Evolutionary conservation across 2,329 filamentous ascomycete genomes (phyloP), one percentile per base, ranked within the genome.

Genomic region (Aspergillus brunneoviolaceus): DNA sequence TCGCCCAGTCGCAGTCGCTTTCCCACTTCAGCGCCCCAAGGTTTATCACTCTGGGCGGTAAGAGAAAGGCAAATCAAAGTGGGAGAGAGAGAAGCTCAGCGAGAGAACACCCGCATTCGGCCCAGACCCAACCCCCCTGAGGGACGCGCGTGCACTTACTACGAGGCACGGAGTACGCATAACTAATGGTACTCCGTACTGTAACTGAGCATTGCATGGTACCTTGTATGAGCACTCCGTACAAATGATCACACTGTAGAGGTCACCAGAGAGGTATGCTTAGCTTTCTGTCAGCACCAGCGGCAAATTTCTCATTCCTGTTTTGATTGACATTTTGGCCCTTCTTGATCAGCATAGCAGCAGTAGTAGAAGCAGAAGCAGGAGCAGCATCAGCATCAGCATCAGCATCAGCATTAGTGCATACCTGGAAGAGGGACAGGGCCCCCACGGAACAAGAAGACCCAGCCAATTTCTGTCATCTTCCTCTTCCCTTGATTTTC

Each of bases 131-230:
- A 47, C 39, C 57, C 64, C 65, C 65, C 65, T 65, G 63, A 64
- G 61, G 53, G 65, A 64, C 65, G 63, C 65, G 65, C 60, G 64
- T 67, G 64, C 64, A 58, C 57, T 48, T 58, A 42, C 55, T 42
- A 48, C 23, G 23, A 23, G 23, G 23, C 5, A 23, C 23, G 23
- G 23, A 23, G 23, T 23, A 23, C 16, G 33, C 33, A 35, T 35
- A 35, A 21, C 21, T 21, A 21, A 16, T 35, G 33, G 33, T 35
- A 35, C 33, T 35, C 23, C 23, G 23, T 23, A 23, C 23, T 23
- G 23, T 23, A 23, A 23, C 23, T 23, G 5, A 23, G 23, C 23
- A 23, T 23, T 4, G 23, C 31, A 33, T 33, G 31, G 33, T 35
- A 35, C 33, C 27, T 29, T 29, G 27, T 29, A 29, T 29, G 33